Base-by-base conservation (phyloP, 495 filamentous ascomycete genomes). In the Sabuloglossum arenarium region DNA sequence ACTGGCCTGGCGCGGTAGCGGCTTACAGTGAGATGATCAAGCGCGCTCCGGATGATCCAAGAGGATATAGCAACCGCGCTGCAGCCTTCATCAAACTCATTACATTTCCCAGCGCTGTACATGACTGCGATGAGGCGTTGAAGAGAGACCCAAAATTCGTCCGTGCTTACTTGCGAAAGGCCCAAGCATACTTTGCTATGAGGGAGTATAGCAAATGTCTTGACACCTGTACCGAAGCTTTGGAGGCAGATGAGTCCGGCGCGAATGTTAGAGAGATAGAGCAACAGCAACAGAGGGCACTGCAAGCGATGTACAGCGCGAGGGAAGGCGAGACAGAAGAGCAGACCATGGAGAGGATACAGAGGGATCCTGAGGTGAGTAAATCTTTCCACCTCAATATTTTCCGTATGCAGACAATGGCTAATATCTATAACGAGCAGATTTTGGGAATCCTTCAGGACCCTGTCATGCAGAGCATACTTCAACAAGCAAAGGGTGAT, bases 1-100 rank as follows among this genome's bases (percentile, higher is more conserved):
- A 99, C 73, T 97, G 90, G 88, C 89, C 90, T 27, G 93, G 77
- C 42, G 91, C 91, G 28, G 90, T 99, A 24, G 88, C 86, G 43
- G 90, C 93, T 1, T 99, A 97, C 72, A 79, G 73, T 1, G 91
- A 99, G 76, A 96, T 96, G 91, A 84, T 82, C 66, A 97, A 97
- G 76, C 89, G 91, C 53, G 80, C 85, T 0, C 91, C 91, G 19
- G 76, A 90, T 1, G 91, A 99, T 66, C 85, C 93, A 30, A 84
- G 91, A 58, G 91, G 93, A 24, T 99, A 90, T 73, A 87, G 83
- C 66, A 99, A 99, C 74, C 88, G 93, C 63, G 91, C 91, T 16
- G 91, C 91, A 1, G 93, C 93, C 30, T 85, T 96, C 61, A 85
- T 94, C 69, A 99, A 99, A 73, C 75, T 99, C 23, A 82, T 97